These are phyloP conservation scores for Globisporangium echinulatum DNA, from an alignment of 352 stramenopile species.

Conservation along the genomic window DNA sequence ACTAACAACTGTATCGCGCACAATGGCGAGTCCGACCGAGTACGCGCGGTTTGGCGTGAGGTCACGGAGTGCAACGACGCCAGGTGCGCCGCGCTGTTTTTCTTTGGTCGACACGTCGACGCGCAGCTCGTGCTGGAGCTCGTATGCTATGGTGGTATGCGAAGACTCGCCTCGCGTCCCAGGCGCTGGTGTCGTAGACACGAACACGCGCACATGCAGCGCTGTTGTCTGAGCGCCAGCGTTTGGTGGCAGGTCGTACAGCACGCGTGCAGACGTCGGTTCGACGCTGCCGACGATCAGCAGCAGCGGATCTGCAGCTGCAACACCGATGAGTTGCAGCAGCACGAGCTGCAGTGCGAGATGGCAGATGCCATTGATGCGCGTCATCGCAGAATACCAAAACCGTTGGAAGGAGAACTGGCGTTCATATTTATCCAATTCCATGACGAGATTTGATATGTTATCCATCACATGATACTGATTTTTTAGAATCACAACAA, in stretches of 20 bases:
- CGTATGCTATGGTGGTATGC: neutral
- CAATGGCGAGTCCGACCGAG: conserved; percentile 15
- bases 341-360: too few relatives aligned
- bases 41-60: conserved; percentile 36
- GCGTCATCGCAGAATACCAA: too few relatives aligned
- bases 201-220: conserved; percentile 16
- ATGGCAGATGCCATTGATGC: too few relatives aligned
- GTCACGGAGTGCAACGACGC: conserved; percentile 21
- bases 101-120: neutral
- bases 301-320: conserved; percentile 15
- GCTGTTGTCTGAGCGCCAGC: conserved; percentile 2
- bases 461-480: too few relatives aligned
- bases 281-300: conserved; percentile 50
- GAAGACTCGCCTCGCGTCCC: neutral
- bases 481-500: too few relatives aligned
- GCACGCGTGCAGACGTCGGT: conserved; percentile 31
- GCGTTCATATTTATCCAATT: too few relatives aligned
- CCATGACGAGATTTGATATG: too few relatives aligned
- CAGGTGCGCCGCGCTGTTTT: conserved; percentile 10
- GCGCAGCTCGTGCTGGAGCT: conserved; percentile 4
- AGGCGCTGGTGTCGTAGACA: neutral
- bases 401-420: too few relatives aligned
- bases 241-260: conserved; percentile 27
- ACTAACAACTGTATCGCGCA: neutral
- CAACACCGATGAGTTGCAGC: neutral